Percentiles rank a stretch among this genome's conserved stretches.
Conservation (phyloP, 805 yeast genomes). For the Vanderwaltozyma tropicalis region DNA sequence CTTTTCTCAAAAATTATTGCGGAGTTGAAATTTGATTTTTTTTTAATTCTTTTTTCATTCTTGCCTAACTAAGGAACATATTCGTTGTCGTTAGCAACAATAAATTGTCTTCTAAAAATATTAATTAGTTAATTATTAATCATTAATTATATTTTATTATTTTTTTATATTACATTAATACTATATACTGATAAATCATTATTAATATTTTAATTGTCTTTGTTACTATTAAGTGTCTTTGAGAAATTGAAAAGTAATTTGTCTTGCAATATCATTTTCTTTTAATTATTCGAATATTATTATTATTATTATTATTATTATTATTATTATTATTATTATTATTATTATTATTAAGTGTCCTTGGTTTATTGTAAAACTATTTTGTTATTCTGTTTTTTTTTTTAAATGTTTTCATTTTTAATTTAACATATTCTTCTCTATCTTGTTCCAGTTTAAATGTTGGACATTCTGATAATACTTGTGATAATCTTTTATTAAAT, state of each 20-base stretch:
- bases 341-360: neutral
- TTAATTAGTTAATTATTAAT: no score
- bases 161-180: no score
- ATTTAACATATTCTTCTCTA: constrained; percentile 6
- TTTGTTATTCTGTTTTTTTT: neutral
- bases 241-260: neutral
- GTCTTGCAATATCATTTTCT: no score
- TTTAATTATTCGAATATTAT: neutral
- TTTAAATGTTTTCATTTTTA: constrained; percentile 6
- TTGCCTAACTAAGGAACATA: no score
- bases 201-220: neutral
- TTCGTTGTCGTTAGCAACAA: no score
- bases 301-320: no score
- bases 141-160: no score
- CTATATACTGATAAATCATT: no score
- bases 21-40: no score
- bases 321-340: neutral
- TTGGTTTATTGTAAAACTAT: neutral
- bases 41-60: no score
- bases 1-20: no score
- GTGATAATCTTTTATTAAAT: constrained; percentile 30
- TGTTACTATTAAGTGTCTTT: neutral
- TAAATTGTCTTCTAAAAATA: no score
- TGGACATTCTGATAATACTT: constrained; percentile 20
- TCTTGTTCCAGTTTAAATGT: neutral